Evolutionary conservation across 2,329 filamentous ascomycete genomes (phyloP).

Genomic region (Biscogniauxia marginata): DNA sequence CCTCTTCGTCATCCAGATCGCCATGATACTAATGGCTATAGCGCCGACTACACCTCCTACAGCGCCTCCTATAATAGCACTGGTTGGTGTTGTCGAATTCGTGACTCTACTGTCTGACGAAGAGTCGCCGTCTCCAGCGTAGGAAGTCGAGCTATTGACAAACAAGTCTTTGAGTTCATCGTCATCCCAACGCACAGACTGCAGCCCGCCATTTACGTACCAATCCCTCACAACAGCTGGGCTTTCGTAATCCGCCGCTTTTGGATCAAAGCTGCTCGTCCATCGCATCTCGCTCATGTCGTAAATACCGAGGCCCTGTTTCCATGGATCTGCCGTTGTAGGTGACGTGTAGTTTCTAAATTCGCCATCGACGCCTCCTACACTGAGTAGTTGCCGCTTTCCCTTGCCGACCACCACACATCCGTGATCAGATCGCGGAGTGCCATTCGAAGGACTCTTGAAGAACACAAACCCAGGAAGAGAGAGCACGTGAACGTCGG

Average conservation of each 20-base stretch:
- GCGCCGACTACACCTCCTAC: constrained; percentile 23
- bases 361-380: constrained; percentile 35
- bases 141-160: constrained; percentile 16
- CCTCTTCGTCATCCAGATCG: constrained; percentile 15
- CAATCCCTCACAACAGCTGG: constrained; percentile 33
- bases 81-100: constrained; percentile 7
- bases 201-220: constrained; percentile 32
- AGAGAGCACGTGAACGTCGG: constrained; percentile 37
- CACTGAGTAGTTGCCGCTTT: constrained; percentile 39
- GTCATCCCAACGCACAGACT: constrained; percentile 27
- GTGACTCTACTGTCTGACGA: constrained; percentile 1
- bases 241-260: constrained; percentile 35
- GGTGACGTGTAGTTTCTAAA: constrained; percentile 20
- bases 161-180: constrained; percentile 27
- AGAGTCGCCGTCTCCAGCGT: constrained; percentile 6
- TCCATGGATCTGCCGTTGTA: constrained; percentile 34
- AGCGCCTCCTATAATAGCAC: constrained; percentile 24
- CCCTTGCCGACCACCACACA: constrained; percentile 38
- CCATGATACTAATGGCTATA: constrained; percentile 7
- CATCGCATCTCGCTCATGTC: constrained; percentile 39
- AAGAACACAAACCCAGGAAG: constrained; percentile 40
- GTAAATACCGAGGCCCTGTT: constrained; percentile 38
- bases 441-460: constrained; percentile 24
- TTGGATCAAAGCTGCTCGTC: constrained; percentile 34
- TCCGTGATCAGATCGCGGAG: constrained; percentile 31